A percentile compares a stretch with the other conserved stretches of the same genome.
phyloP scores from a whole-genome alignment of 78 protist genomes.

The Dictyostelium brefeldianum region DNA sequence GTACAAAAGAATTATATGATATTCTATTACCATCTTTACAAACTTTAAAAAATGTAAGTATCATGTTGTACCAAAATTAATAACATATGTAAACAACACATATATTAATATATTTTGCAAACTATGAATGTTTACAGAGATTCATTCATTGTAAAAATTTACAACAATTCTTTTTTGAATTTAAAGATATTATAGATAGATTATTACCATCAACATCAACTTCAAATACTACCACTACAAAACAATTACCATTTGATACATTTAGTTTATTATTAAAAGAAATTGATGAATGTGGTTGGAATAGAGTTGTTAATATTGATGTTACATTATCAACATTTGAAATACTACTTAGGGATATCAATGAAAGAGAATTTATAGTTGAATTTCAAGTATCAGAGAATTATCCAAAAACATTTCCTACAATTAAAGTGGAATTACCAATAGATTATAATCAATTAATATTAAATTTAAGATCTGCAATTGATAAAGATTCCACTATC shows the following conservation, averaged over 20 bases:
- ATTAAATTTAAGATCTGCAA: not conserved
- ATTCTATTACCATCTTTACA: not conserved
- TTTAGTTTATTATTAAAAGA: constrained; percentile 25
- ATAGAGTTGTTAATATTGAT: constrained; percentile 30
- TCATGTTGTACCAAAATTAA: not conserved
- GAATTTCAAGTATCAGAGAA: not conserved
- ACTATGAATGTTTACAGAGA: constrained; percentile 1
- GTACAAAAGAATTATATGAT: constrained; percentile 9
- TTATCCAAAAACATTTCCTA: not conserved
- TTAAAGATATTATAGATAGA: constrained; percentile 59
- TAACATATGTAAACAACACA: too few relatives aligned
- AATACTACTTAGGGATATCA: constrained; percentile 4
- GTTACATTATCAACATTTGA: not conserved
- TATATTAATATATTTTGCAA: too few relatives aligned
- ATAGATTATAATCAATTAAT: too few relatives aligned
- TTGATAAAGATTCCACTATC: not conserved
- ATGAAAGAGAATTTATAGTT: constrained; percentile 2
- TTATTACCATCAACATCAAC: not conserved
- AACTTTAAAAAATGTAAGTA: constrained; percentile 23
- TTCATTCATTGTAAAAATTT: constrained; percentile 53
- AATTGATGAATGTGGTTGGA: constrained; percentile 63
- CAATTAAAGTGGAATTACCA: not conserved
- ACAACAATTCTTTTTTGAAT: constrained; percentile 63
- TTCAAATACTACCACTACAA: not conserved
- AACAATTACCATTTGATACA: constrained; percentile 48